Percentiles rank a stretch among this genome's conserved stretches.
phyloP scores from a whole-genome alignment of 2,329 filamentous ascomycete species.

The Colletotrichum tanaceti region DNA sequence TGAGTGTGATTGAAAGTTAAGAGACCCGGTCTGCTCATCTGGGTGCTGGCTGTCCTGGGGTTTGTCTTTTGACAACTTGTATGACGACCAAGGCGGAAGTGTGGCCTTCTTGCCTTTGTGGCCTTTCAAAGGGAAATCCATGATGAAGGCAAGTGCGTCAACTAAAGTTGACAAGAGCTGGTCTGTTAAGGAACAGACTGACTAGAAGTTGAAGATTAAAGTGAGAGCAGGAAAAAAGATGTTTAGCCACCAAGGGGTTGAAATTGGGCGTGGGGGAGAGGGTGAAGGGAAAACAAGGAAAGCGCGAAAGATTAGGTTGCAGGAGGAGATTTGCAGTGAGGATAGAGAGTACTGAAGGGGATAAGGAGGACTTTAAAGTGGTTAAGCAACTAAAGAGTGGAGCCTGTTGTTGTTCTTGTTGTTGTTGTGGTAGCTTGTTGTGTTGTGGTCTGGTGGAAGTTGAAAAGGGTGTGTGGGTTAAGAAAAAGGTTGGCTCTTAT shows the following conservation, averaged over 20 bases:
- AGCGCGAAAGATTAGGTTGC: too few relatives aligned
- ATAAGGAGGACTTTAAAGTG: neutral
- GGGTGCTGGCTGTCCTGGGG: fast-evolving
- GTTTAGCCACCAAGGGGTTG: too few relatives aligned
- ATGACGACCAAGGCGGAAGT: neutral
- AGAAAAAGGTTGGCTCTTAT: neutral
- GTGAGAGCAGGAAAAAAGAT: too few relatives aligned
- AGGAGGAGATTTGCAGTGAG: neutral
- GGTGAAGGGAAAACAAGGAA: too few relatives aligned
- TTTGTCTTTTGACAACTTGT: neutral
- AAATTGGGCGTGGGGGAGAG: too few relatives aligned
- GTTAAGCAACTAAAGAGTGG: neutral
- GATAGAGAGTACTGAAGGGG: too few relatives aligned
- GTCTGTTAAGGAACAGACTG: too few relatives aligned
- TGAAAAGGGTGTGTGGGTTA: neutral
- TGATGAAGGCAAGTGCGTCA: neutral
- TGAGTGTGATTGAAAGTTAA: neutral
- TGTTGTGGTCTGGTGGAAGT: neutral
- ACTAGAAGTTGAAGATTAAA: too few relatives aligned
- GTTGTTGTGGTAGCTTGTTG: neutral
- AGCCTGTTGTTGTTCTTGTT: too few relatives aligned
- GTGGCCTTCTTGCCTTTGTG: neutral
- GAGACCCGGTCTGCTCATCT: too few relatives aligned
- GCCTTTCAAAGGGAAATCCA: neutral
- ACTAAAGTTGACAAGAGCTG: too few relatives aligned